Evolutionary conservation across 768 basidiomycete species (phyloP).

Genomic region (Chalciporus chontae): DNA sequence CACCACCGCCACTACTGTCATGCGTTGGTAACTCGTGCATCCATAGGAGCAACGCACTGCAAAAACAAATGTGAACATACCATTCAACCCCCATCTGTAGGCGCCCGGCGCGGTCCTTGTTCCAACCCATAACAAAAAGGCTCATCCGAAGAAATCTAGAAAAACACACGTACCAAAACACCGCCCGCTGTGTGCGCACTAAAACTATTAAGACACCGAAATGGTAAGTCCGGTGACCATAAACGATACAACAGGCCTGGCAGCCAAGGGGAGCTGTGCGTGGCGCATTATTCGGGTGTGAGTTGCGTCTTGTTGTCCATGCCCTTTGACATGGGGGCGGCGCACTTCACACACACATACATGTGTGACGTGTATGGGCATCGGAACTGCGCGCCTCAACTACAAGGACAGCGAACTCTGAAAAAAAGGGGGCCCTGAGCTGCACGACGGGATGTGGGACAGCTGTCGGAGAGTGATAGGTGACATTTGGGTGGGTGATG

Average conservation of each 20-base stretch:
- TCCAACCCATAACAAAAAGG: background rate
- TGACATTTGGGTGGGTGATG: background rate
- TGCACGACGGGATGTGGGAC: background rate
- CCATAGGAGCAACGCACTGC: background rate
- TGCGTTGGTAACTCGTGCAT: background rate
- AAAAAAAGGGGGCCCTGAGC: background rate
- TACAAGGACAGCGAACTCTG: background rate
- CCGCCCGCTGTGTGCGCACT: background rate
- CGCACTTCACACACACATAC: background rate
- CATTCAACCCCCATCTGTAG: slow-evolving; percentile 9
- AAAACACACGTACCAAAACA: slow-evolving; percentile 9
- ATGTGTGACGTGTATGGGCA: background rate
- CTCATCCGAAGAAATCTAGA: slow-evolving; percentile 5
- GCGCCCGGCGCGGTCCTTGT: background rate
- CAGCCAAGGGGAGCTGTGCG: background rate
- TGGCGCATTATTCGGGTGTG: background rate
- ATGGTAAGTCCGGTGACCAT: background rate
- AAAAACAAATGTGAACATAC: background rate
- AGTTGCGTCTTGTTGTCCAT: background rate
- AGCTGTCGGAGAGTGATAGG: background rate
- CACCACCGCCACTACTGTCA: slow-evolving; percentile 1
- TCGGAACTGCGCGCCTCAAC: background rate
- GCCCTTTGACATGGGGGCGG: background rate
- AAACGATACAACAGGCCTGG: background rate
- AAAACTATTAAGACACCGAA: background rate